Evolutionary conservation across 2,329 filamentous ascomycete species (phyloP), one percentile per base, ranked within the genome.

Genomic region (Fusarium sp.): DNA sequence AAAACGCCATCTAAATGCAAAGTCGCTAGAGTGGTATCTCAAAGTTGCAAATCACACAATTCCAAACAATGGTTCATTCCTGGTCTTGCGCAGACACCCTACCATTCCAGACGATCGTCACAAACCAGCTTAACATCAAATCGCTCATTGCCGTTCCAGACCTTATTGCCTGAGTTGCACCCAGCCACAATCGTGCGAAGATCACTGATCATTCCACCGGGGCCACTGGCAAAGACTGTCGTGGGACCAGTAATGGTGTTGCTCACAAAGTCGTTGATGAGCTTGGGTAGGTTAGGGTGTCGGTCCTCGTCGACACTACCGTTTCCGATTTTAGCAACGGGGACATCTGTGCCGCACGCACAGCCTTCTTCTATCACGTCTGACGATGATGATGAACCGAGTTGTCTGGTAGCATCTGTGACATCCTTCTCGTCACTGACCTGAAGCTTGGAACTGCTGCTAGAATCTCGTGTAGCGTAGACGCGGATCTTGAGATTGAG

Each of bases 81-180:
- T 56, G 40, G 38, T 49, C 46, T 33, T 42, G 30, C 46, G 15
- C 30, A 9, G 42, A 23, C 43, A 56, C 13, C 52, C 44, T 73
- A 87, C 82, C 85, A 86, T 78, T 89, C 88, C 67, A 91, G 79
- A 47, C 90, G 85, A 81, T 91, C 89, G 79, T 92, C 90, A 77
- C 88, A 90, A 35, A 88, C 81, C 38, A 92, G 81, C 53, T 82
- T 80, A 5, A 92, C 88, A 76, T 91, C 86, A 53, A 83, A 88
- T 42, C 84, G 83, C 74, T 87, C 86, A 28, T 91, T 84, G 0
- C 89, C 88, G 60, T 80, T 86, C 89, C 88, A 91, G 15, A 91
- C 89, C 71, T 83, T 86, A 0, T 77, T 73, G 0, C 85, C 87
- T 12, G 84, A 84, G 78, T 91, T 92, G 44, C 84, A 85, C 12